These are phyloP conservation scores for Schizosaccharomyces pombe DNA, from an alignment of 805 yeast species.

Conservation along the genomic window DNA sequence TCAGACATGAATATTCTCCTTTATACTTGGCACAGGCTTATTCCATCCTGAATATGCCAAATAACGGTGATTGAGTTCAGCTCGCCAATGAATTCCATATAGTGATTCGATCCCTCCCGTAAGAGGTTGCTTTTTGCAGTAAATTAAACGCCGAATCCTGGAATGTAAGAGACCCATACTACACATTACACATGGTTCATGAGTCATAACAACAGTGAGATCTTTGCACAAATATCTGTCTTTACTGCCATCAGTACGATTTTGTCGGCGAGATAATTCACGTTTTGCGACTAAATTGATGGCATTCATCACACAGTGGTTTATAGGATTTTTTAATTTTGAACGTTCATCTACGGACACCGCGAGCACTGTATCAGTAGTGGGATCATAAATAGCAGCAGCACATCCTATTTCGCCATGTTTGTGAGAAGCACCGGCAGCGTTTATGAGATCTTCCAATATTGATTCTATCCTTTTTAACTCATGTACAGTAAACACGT, in stretches of 20 bases:
- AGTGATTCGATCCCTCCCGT: constrained; percentile 39
- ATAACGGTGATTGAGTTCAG: constrained; percentile 64
- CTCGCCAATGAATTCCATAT: constrained; percentile 52
- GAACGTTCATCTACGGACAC: background rate
- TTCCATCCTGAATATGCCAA: constrained; percentile 14
- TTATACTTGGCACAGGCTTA: background rate
- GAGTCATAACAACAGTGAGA: constrained; percentile 62
- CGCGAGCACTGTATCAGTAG: background rate
- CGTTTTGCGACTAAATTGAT: constrained; percentile 35
- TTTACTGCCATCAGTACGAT: background rate
- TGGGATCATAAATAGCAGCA: background rate
- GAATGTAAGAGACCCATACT: constrained; percentile 90
- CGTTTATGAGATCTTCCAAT: background rate
- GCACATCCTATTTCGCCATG: background rate
- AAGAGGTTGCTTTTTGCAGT: constrained; percentile 23
- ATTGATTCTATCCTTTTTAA: background rate
- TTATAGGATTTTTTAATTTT: constrained; percentile 23
- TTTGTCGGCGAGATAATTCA: background rate
- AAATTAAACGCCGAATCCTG: constrained; percentile 46
- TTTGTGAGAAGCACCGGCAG: background rate
- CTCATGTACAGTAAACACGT: background rate
- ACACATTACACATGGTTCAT: constrained; percentile 95
- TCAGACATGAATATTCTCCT: background rate
- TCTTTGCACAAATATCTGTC: constrained; percentile 44
- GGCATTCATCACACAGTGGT: constrained; percentile 57